Evolutionary conservation across 139 green algal species (phyloP).

Genomic region (Chlamydomonas asymmetrica): DNA sequence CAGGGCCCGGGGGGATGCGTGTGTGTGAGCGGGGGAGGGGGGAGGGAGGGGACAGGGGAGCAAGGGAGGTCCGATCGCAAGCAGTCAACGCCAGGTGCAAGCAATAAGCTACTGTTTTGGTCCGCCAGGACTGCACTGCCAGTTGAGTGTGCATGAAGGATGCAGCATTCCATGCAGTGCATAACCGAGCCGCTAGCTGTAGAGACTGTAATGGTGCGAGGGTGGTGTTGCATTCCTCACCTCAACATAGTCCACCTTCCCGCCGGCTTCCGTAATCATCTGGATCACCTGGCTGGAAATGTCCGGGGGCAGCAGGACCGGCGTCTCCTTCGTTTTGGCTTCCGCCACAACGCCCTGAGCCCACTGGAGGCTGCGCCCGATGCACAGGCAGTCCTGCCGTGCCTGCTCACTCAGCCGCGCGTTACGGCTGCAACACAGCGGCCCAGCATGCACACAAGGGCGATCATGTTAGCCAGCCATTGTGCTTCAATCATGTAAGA

Average conservation of each 20-base stretch:
- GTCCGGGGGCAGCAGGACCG: no score
- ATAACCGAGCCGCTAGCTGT: no score
- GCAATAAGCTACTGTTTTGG: no score
- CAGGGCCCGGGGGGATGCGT: neutral
- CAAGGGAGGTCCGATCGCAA: no score
- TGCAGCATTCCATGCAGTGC: no score
- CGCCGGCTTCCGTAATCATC: constrained; percentile 54
- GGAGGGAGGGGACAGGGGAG: no score
- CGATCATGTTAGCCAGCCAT: neutral
- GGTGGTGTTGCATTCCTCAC: no score
- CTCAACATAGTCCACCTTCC: constrained; percentile 89
- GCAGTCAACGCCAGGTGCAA: no score
- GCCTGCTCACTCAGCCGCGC: constrained; percentile 70
- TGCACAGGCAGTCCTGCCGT: constrained; percentile 59
- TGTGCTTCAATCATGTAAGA: no score
- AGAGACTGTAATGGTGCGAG: no score
- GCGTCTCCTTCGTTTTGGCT: neutral
- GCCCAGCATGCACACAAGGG: neutral
- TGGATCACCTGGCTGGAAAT: constrained; percentile 44
- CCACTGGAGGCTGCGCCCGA: constrained; percentile 54
- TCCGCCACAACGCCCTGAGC: constrained; percentile 25
- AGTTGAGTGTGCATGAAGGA: no score
- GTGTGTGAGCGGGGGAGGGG: constrained; percentile 3
- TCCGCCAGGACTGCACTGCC: no score
- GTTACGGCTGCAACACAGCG: constrained; percentile 78